Conservation (phyloP, 1,284 basidiomycete species). For the Austroboletus rostrupii region DNA sequence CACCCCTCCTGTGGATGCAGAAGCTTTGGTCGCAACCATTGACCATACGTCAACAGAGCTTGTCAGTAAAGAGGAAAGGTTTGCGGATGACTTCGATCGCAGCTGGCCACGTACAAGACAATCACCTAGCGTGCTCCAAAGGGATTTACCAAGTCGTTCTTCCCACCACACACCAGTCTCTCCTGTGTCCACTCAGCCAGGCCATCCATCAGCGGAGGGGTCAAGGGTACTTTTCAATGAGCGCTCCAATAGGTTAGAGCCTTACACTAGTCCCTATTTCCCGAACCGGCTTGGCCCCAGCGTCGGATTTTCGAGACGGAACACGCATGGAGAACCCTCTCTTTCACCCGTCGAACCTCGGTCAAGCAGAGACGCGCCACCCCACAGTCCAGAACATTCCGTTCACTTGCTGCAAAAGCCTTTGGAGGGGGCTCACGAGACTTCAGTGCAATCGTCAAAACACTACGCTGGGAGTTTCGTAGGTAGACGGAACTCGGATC, state of each 20-base stretch:
- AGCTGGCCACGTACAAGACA: slow-evolving; percentile 77
- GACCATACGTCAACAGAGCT: slow-evolving; percentile 18
- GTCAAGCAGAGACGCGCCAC: slow-evolving; percentile 42
- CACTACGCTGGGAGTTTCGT: slow-evolving; percentile 15
- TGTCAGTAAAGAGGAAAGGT: slow-evolving; percentile 73
- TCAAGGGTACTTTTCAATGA: slow-evolving; percentile 86
- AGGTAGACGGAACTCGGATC: slow-evolving; percentile 18
- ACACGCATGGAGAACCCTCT: slow-evolving; percentile 40
- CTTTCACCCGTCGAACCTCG: slow-evolving; percentile 43
- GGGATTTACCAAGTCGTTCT: slow-evolving; percentile 39
- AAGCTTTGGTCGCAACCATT: slow-evolving; percentile 19
- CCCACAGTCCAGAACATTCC: slow-evolving; percentile 38
- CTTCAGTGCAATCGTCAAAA: slow-evolving; percentile 17
- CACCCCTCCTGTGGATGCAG: slow-evolving; percentile 11
- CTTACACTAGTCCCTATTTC: slow-evolving; percentile 49
- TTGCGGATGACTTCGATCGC: slow-evolving; percentile 87
- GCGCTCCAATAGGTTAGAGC: slow-evolving; percentile 80
- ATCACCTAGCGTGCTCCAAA: slow-evolving; percentile 40
- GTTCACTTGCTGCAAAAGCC: slow-evolving; percentile 52
- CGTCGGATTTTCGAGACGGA: slow-evolving; percentile 38
- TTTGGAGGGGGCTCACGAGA: slow-evolving; percentile 16
- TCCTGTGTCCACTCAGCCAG: slow-evolving; percentile 38
- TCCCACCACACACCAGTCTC: slow-evolving; percentile 29
- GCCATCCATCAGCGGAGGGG: slow-evolving; percentile 49
- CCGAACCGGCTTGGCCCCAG: slow-evolving; percentile 30